Evolutionary conservation across 306 rosid genomes (phyloP).

Genomic region (Quercus alba): DNA sequence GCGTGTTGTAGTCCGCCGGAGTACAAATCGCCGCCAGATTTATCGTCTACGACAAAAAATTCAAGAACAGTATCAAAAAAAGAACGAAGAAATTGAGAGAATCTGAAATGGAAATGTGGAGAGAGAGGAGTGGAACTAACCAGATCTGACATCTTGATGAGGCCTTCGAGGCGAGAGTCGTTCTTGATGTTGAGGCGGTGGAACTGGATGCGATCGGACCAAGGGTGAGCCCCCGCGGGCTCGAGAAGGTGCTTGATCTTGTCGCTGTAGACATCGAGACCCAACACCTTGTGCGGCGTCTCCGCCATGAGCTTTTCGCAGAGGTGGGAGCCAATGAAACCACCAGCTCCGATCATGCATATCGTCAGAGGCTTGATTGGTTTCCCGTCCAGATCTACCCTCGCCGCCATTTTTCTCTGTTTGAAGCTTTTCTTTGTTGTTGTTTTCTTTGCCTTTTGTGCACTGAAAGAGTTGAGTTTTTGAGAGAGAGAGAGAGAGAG

Average conservation of each 20-base stretch:
- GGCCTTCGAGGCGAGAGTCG: slow-evolving; percentile 87
- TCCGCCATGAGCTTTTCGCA: slow-evolving; percentile 80
- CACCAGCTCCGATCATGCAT: slow-evolving; percentile 97
- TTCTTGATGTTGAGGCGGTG: slow-evolving; percentile 91
- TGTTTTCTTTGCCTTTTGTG: background rate
- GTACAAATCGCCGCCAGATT: slow-evolving; percentile 96
- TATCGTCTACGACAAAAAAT: slow-evolving; percentile 48
- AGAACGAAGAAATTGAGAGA: background rate
- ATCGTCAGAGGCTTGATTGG: slow-evolving; percentile 74
- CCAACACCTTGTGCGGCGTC: slow-evolving; percentile 80
- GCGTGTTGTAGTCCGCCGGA: slow-evolving; percentile 94
- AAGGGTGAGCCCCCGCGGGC: slow-evolving; percentile 49
- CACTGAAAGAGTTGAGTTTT: background rate
- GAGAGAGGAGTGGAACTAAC: slow-evolving; percentile 44
- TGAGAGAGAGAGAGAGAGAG: background rate
- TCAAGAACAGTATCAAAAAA: background rate
- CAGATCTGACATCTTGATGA: slow-evolving; percentile 91
- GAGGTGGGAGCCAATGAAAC: slow-evolving; percentile 92
- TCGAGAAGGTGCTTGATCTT: slow-evolving; percentile 87
- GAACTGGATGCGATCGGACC: slow-evolving; percentile 79
- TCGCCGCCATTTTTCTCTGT: slow-evolving; percentile 20
- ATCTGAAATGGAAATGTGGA: background rate
- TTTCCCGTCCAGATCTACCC: slow-evolving; percentile 79
- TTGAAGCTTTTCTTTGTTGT: background rate
- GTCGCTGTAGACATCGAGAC: slow-evolving; percentile 81